Evolutionary conservation across 495 filamentous ascomycete species (phyloP), one percentile per base, ranked within the genome.

Genomic region (Pyronema domesticum): DNA sequence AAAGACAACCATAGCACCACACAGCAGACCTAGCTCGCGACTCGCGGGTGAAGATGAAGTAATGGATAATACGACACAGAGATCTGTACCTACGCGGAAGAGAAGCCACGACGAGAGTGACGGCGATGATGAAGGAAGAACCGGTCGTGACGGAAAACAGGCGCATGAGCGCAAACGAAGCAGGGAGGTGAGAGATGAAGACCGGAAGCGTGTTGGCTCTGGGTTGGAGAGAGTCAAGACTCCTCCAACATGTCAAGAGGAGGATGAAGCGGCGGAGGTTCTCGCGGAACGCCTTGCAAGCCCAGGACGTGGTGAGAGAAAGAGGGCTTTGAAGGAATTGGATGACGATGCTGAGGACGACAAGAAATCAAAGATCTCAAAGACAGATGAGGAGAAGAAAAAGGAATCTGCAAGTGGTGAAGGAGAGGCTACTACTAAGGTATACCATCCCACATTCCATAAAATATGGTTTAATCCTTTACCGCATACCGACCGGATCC

Each of bases 131-230:
- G 54, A 55, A 17, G 51, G 47, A 44, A 42, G 57, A 34, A 57
- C 30, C 37, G 53, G 23, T 36, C 40, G 58, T 55, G 23, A 40
- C 48, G 0, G 58, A 57, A 37, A 53, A 56, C 50, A 53, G 59
- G 51, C 59, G 58, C 63, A 65, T 51, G 58, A 61, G 37, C 58
- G 63, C 40, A 65, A 65, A 51, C 52, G 63, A 48, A 65, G 63
- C 36, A 65, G 63, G 55, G 63, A 65, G 46, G 55, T 65, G 14
- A 55, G 56, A 15, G 63, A 65, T 6, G 63, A 62, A 48, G 62
- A 65, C 54, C 55, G 54, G 58, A 55, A 54, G 46, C 57, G 40
- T 37, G 63, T 61, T 52, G 60, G 61, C 18, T 58, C 54, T 52
- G 60, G 57, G 57, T 51, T 63, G 2, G 60, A 54, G 23, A 63